A percentile compares a stretch with the other conserved stretches of the same genome.
These are phyloP conservation scores for Pontederia paniculata DNA, from an alignment of 176 grass and related monocot genomes.

Conservation along the genomic window DNA sequence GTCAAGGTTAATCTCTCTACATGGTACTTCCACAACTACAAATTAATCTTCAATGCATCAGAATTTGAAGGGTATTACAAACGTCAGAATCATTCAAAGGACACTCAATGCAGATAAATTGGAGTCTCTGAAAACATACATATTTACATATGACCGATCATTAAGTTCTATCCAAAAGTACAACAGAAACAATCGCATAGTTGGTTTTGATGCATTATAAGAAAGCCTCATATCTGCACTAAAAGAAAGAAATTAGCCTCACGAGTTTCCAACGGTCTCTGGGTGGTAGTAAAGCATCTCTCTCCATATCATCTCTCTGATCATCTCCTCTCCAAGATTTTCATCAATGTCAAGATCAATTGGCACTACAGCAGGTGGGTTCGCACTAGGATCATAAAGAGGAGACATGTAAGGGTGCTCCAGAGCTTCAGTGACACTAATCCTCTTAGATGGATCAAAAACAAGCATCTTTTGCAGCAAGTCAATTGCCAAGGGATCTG, in stretches of 20 bases:
- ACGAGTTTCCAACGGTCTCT: slow-evolving; percentile 16
- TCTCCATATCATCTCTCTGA: slow-evolving; percentile 40
- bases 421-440: slow-evolving; percentile 27
- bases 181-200: background rate
- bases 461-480: slow-evolving; percentile 36
- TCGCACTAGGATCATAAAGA: slow-evolving; percentile 21
- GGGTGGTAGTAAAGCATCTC: slow-evolving; percentile 41
- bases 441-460: slow-evolving; percentile 33
- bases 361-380: slow-evolving; percentile 29
- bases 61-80: too few relatives aligned
- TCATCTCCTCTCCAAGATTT: slow-evolving; percentile 30
- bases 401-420: slow-evolving; percentile 32
- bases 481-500: slow-evolving; percentile 32
- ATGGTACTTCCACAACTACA: too few relatives aligned
- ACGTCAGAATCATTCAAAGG: too few relatives aligned
- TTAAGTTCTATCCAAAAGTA: background rate
- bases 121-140: background rate
- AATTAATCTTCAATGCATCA: too few relatives aligned
- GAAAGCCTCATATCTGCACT: slow-evolving; percentile 2
- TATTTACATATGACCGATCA: background rate
- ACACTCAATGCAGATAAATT: too few relatives aligned
- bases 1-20: too few relatives aligned
- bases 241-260: slow-evolving; percentile 16
- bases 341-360: slow-evolving; percentile 35
- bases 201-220: background rate